phyloP scores from a whole-genome alignment of 345 rosid species.

The Syzygium aqueum region DNA sequence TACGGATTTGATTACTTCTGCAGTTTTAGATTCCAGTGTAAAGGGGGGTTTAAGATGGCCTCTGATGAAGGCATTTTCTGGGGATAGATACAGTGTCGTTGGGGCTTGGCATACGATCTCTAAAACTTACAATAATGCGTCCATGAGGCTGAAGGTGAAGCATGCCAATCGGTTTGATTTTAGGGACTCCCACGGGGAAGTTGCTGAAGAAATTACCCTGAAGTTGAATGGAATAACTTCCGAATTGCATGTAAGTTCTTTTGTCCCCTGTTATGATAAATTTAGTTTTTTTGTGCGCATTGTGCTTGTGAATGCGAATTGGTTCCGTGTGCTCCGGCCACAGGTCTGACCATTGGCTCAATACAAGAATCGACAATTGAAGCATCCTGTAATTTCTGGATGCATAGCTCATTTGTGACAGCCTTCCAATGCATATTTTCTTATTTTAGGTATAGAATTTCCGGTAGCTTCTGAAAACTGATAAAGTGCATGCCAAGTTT shows the following conservation, averaged over 20 bases:
- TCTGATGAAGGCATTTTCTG: constrained; percentile 26
- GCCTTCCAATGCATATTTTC: neutral
- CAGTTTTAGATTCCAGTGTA: constrained; percentile 43
- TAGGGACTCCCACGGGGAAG: constrained; percentile 26
- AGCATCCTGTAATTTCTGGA: neutral
- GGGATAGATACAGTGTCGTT: constrained; percentile 29
- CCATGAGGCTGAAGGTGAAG: constrained; percentile 38
- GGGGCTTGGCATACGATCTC: constrained; percentile 37
- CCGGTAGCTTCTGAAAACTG: neutral
- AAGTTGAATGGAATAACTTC: constrained; percentile 39
- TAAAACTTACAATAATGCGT: constrained; percentile 25
- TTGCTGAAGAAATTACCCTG: constrained; percentile 26
- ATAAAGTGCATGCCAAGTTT: neutral
- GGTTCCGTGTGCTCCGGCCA: neutral
- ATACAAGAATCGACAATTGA: neutral
- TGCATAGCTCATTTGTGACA: neutral
- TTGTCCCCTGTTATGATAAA: neutral
- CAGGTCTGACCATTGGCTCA: neutral
- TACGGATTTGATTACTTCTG: constrained; percentile 33
- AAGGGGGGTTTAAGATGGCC: constrained; percentile 79
- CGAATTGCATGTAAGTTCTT: constrained; percentile 10
- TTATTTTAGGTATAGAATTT: neutral
- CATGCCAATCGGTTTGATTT: constrained; percentile 51
- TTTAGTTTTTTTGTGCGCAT: neutral
- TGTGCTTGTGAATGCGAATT: neutral